These are phyloP conservation scores for Microcyclosporella mali DNA, from an alignment of 2,329 filamentous ascomycete genomes.

Conservation along the genomic window DNA sequence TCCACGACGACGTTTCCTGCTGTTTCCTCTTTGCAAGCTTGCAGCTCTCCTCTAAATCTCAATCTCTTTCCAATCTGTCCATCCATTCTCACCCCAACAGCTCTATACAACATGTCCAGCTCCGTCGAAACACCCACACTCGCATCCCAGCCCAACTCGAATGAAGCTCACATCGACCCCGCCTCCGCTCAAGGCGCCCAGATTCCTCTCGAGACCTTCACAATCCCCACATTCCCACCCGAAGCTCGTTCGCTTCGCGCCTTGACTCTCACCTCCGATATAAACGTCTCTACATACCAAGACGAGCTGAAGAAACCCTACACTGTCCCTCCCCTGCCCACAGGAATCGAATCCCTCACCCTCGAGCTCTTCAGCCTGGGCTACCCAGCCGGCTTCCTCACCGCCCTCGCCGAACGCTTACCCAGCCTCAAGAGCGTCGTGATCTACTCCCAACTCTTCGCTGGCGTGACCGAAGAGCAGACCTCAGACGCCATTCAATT, in stretches of 20 bases:
- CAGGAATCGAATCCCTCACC: slow-evolving; percentile 38
- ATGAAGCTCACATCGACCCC: slow-evolving; percentile 6
- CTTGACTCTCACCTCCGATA: slow-evolving; percentile 45
- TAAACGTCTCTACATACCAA: slow-evolving; percentile 44
- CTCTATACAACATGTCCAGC: neutral
- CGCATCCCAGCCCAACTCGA: neutral
- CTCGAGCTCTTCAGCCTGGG: slow-evolving; percentile 46
- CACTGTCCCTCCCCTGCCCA: slow-evolving; percentile 35
- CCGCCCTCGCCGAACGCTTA: slow-evolving; percentile 34
- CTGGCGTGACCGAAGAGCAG: slow-evolving; percentile 36
- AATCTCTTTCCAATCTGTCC: neutral
- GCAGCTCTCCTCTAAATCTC: slow-evolving; percentile 3
- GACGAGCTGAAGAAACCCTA: slow-evolving; percentile 32
- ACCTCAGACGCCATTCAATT: slow-evolving; percentile 38
- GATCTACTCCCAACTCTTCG: slow-evolving; percentile 42
- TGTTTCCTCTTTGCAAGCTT: neutral
- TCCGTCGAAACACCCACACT: neutral
- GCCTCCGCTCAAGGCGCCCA: slow-evolving; percentile 39
- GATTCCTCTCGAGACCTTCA: slow-evolving; percentile 42
- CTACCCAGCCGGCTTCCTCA: slow-evolving; percentile 42
- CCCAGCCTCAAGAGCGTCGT: slow-evolving; percentile 40
- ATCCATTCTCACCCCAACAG: neutral
- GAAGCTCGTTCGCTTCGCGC: slow-evolving; percentile 40
- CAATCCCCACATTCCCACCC: slow-evolving; percentile 40
- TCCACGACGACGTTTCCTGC: neutral